phyloP scores from a whole-genome alignment of 768 basidiomycete genomes.

The Suillus sp. region DNA sequence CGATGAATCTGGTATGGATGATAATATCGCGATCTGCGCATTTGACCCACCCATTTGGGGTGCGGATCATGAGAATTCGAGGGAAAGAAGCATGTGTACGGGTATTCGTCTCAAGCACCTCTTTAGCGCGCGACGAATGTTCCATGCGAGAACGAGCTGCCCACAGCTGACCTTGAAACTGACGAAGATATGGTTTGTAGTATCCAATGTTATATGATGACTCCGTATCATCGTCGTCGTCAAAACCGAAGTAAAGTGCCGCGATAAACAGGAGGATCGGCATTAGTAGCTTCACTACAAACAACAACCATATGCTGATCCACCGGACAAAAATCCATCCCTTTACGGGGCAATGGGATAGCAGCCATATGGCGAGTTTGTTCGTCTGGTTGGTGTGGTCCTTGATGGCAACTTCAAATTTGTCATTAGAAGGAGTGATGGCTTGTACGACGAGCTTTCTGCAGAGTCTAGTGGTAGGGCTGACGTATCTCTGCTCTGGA shows the following conservation, averaged over 20 bases:
- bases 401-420: slow-evolving; percentile 1
- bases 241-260: background rate
- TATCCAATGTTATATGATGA: background rate
- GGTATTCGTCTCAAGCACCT: background rate
- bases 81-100: slow-evolving; percentile 20
- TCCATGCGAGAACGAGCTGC: slow-evolving; percentile 22
- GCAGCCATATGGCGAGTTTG: slow-evolving; percentile 18
- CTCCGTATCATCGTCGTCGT: background rate
- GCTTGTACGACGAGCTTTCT: slow-evolving; percentile 18
- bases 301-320: slow-evolving; percentile 13
- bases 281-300: slow-evolving; percentile 15
- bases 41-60: slow-evolving; percentile 8
- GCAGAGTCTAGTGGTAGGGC: slow-evolving; percentile 18
- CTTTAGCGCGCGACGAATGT: slow-evolving; percentile 11
- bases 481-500: slow-evolving; percentile 18
- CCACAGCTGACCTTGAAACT: slow-evolving; percentile 22
- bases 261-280: background rate
- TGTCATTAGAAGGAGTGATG: slow-evolving; percentile 7
- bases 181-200: slow-evolving; percentile 11
- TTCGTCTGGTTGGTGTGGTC: slow-evolving; percentile 4
- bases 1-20: slow-evolving; percentile 15
- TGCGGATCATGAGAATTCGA: slow-evolving; percentile 14
- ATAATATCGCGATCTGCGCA: slow-evolving; percentile 10
- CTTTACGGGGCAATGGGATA: slow-evolving; percentile 11
- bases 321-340: slow-evolving; percentile 6